Percentiles rank a stretch among this genome's conserved stretches.
Evolutionary conservation across 805 yeast genomes (phyloP).

Genomic region (Ogataea sp.): DNA sequence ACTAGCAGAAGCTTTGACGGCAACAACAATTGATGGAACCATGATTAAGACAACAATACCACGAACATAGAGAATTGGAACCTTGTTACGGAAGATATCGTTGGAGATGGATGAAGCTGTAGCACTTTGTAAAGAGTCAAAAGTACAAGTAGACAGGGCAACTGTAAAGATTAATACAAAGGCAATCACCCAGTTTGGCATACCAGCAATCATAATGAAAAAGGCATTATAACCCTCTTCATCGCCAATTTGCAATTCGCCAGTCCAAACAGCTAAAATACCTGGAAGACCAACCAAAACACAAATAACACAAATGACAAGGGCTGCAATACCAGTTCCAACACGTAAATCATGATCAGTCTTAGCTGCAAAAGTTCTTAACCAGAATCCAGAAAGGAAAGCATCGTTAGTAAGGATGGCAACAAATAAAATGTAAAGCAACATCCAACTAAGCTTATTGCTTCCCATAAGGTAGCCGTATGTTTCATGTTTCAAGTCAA

Average conservation of each 20-base stretch:
- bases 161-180: constrained; percentile 70
- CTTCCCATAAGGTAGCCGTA: constrained; percentile 58
- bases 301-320: constrained; percentile 54
- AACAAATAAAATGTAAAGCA: constrained; percentile 72
- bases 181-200: constrained; percentile 85
- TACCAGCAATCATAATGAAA: constrained; percentile 56
- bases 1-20: constrained; percentile 71
- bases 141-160: constrained; percentile 75
- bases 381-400: constrained; percentile 90
- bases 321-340: constrained; percentile 69
- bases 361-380: constrained; percentile 85
- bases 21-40: constrained; percentile 84
- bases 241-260: constrained; percentile 45
- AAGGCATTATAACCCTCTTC: constrained; percentile 61
- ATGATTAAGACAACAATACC: constrained; percentile 63
- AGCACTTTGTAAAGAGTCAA: constrained; percentile 85
- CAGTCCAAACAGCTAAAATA: constrained; percentile 86
- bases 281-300: constrained; percentile 79
- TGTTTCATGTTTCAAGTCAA: constrained; percentile 53
- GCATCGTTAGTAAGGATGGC: constrained; percentile 89
- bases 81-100: constrained; percentile 78
- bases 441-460: constrained; percentile 80
- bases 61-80: constrained; percentile 60
- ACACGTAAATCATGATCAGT: constrained; percentile 66
- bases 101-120: constrained; percentile 84